Evolutionary conservation across 2,329 filamentous ascomycete species (phyloP), one percentile per base, ranked within the genome.

Genomic region (Calonectria henricotiae): DNA sequence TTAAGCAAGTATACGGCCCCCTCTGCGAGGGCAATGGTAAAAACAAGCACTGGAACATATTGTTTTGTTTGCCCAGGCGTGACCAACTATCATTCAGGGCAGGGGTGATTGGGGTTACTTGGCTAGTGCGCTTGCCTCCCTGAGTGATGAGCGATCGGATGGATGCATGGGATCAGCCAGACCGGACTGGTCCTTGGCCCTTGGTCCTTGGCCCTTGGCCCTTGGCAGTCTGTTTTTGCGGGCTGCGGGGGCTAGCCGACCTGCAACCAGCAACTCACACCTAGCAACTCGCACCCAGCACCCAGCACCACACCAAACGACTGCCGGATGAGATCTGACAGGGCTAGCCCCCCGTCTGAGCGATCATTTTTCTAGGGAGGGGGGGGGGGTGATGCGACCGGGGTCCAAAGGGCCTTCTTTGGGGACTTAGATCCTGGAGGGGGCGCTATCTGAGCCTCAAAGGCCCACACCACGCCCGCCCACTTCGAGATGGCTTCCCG

Each of bases 401-500:
- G 55, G 55, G 25, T 61, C 23, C 23, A 17, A 43, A 8, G 12
- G 17, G 17, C 32, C 35, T 5, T 37, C 27, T 25, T 55, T 61
- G 37, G 23, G 30, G 39, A 30, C 37, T 61, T 41, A 25, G 43
- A 55, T 54, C 55, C 46, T 44, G 37, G 71, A 41, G 63, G 61
- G 27, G 35, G 20, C 41, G 43, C 61, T 23, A 37, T 23, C 27
- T 41, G 61, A 63, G 39, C 61, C 61, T 63, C 30, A 63, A 23
- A 13, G 43, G 30, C 44, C 44, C 27, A 63, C 43, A 30, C 61
- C n/a, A 23, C 3, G n/a, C 20, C 61, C 30, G 25, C 39, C 51
- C 64, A 66, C 65, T 25, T 58, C 73, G 74, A 70, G 70, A 64
- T 67, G 71, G 15, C 64, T 43, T 51, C 32, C 47, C 30, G 43